Conservation (phyloP, 305 asterid genomes). For the Caryopteris hybrid region DNA sequence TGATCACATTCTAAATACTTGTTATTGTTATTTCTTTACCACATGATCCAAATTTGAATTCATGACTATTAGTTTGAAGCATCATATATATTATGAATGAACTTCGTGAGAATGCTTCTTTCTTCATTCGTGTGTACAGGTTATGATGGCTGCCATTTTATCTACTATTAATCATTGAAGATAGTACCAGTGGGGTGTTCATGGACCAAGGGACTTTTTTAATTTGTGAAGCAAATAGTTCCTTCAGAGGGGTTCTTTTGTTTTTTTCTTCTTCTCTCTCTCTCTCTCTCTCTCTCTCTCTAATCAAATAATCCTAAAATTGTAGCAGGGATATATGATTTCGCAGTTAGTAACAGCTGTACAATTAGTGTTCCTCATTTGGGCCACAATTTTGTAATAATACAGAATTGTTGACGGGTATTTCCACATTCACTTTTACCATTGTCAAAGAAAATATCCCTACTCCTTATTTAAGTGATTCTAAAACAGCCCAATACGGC, state of each 20-base stretch:
- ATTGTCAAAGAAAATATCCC: too few relatives aligned
- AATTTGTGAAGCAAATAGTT: background rate
- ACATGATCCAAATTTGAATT: background rate
- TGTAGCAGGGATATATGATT: background rate
- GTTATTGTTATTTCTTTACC: background rate
- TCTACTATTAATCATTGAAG: conserved; percentile 31
- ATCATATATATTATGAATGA: background rate
- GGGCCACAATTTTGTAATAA: conserved; percentile 27
- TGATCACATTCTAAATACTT: background rate
- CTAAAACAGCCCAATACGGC: too few relatives aligned
- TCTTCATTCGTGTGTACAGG: conserved; percentile 34
- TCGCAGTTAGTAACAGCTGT: background rate
- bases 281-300: too few relatives aligned
- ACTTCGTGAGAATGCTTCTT: background rate
- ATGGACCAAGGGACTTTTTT: background rate
- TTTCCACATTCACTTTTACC: background rate
- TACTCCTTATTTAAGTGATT: too few relatives aligned
- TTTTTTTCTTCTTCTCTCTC: too few relatives aligned
- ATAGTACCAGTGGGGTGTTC: background rate
- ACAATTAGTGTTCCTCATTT: conserved; percentile 5
- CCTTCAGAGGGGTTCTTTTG: too few relatives aligned
- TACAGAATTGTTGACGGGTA: background rate
- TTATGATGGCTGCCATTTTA: conserved; percentile 67
- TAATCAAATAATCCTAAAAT: conserved; percentile 3
- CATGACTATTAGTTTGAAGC: background rate